Evolutionary conservation across 129 eudicot species (phyloP).

Genomic region (Tanacetum coccineum): DNA sequence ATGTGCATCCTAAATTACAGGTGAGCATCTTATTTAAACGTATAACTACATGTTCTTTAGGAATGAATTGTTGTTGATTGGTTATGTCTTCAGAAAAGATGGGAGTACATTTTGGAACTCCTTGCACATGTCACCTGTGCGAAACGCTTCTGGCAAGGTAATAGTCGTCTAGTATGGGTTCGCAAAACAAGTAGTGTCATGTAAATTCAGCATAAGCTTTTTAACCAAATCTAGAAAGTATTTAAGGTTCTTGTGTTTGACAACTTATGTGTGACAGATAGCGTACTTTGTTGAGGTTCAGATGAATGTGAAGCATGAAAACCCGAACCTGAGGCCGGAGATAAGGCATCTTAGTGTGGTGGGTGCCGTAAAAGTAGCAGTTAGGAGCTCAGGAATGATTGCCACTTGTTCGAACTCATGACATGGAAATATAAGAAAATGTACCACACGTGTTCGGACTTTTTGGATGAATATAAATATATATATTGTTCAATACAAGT

Average conservation of each 20-base stretch:
- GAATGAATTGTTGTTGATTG: background rate
- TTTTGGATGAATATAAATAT: background rate
- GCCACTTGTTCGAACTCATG: slow-evolving; percentile 22
- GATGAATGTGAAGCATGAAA: slow-evolving; percentile 28
- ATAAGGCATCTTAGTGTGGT: slow-evolving; percentile 68
- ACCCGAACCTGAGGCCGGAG: slow-evolving; percentile 44
- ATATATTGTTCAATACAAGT: slow-evolving; percentile 2
- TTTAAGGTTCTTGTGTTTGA: background rate
- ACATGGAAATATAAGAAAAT: background rate
- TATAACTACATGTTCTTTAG: slow-evolving; percentile 7
- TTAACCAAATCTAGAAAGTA: background rate
- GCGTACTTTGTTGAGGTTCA: slow-evolving; percentile 83
- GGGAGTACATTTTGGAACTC: slow-evolving; percentile 67
- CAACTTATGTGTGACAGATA: slow-evolving; percentile 39
- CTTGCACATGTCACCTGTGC: slow-evolving; percentile 81
- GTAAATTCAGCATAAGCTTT: background rate
- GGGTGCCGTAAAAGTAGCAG: slow-evolving; percentile 88
- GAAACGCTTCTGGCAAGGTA: slow-evolving; percentile 91
- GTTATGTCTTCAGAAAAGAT: slow-evolving; percentile 58
- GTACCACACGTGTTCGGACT: background rate
- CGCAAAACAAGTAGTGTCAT: background rate
- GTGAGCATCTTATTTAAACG: slow-evolving; percentile 30
- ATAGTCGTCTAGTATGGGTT: slow-evolving; percentile 3
- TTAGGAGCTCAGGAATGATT: slow-evolving; percentile 63
- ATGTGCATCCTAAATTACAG: slow-evolving; percentile 85